Percentiles rank a stretch among this genome's conserved stretches.
These are phyloP conservation scores for Scytalidium lignicola DNA, from an alignment of 2,329 filamentous ascomycete genomes.

Conservation along the genomic window DNA sequence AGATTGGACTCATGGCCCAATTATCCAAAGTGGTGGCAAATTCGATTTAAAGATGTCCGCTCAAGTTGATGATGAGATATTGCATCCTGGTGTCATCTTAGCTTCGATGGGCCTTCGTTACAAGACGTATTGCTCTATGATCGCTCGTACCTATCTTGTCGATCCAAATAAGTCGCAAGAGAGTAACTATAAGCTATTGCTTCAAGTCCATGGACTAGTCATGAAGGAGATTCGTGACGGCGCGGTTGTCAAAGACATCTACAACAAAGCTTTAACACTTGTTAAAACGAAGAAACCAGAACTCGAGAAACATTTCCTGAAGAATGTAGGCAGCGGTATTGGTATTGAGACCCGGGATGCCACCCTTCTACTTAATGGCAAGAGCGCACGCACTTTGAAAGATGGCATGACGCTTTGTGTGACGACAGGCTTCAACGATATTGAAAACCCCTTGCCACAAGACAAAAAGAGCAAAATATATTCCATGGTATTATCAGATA, in stretches of 20 bases:
- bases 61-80: constrained; percentile 72
- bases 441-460: constrained; percentile 80
- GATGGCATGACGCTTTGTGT: constrained; percentile 97
- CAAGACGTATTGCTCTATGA: constrained; percentile 89
- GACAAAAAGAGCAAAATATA: constrained; percentile 88
- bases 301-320: constrained; percentile 89
- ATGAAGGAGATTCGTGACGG: constrained; percentile 89
- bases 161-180: constrained; percentile 97
- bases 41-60: constrained; percentile 82
- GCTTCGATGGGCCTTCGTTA: constrained; percentile 89
- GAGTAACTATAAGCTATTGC: constrained; percentile 84
- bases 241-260: constrained; percentile 80
- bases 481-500: constrained; percentile 86
- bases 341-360: constrained; percentile 86
- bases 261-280: constrained; percentile 75
- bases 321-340: constrained; percentile 86
- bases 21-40: constrained; percentile 91
- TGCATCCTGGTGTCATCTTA: constrained; percentile 91
- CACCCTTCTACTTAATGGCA: constrained; percentile 78
- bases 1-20: constrained; percentile 88
- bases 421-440: constrained; percentile 82
- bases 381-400: constrained; percentile 77
- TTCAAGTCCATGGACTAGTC: constrained; percentile 80
- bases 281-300: constrained; percentile 91
- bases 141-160: constrained; percentile 90